These are phyloP conservation scores for Malassezia cuniculi DNA, from an alignment of 1,284 basidiomycete genomes.

Conservation along the genomic window DNA sequence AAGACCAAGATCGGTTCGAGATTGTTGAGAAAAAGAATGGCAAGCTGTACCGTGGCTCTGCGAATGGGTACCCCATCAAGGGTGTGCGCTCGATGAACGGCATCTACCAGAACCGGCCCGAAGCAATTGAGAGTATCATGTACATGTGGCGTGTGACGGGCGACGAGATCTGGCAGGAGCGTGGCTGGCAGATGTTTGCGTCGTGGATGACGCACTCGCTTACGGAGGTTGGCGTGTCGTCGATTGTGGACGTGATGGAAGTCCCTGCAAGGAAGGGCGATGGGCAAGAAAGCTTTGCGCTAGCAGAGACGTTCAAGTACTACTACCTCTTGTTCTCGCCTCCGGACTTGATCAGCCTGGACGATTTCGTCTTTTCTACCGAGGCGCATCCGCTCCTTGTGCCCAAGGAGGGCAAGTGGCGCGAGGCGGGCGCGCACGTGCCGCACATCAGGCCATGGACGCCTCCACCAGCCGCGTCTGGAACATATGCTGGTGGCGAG, in stretches of 20 bases:
- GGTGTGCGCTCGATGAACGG: constrained; percentile 23
- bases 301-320: constrained; percentile 51
- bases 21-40: constrained; percentile 18
- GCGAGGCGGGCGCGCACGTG: constrained; percentile 14
- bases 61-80: constrained; percentile 34
- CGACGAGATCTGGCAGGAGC: constrained; percentile 50
- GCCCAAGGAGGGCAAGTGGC: constrained; percentile 28
- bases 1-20: constrained; percentile 29
- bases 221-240: constrained; percentile 46
- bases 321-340: constrained; percentile 48
- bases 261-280: constrained; percentile 40
- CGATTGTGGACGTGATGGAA: constrained; percentile 46
- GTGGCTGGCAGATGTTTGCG: constrained; percentile 54
- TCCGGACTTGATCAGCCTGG: constrained; percentile 50
- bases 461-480: constrained; percentile 9
- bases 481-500: constrained; percentile 32
- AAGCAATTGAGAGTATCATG: constrained; percentile 53
- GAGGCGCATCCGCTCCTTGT: constrained; percentile 43
- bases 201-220: constrained; percentile 49
- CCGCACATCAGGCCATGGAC: constrained; percentile 1
- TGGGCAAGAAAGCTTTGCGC: constrained; percentile 51
- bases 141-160: constrained; percentile 52
- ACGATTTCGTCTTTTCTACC: constrained; percentile 52
- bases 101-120: constrained; percentile 47
- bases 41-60: constrained; percentile 18